A percentile compares a stretch with the other conserved stretches of the same genome.
Evolutionary conservation across 179 eudicot genomes (phyloP).

Genomic region (Actinidia chinensis): DNA sequence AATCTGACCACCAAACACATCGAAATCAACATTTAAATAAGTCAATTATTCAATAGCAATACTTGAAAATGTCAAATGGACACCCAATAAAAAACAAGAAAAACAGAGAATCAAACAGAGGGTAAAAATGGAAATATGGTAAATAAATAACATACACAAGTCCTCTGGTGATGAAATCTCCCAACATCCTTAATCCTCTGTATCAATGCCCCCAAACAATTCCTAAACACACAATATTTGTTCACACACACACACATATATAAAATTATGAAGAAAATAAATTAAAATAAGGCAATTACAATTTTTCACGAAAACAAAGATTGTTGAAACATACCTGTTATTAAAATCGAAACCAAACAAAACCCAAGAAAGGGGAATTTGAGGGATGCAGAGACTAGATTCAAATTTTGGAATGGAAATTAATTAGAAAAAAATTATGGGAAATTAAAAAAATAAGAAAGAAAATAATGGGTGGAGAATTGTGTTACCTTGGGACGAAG

Average conservation of each 20-base stretch:
- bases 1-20: slow-evolving; percentile 36
- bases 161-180: slow-evolving; percentile 61
- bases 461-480: slow-evolving; percentile 1
- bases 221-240: background rate
- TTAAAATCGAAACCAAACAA: background rate
- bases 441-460: background rate
- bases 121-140: background rate
- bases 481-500: slow-evolving; percentile 6
- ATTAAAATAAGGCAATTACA: background rate
- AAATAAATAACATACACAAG: slow-evolving; percentile 55
- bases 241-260: background rate
- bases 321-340: background rate
- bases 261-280: background rate
- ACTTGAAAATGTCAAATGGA: background rate
- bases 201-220: background rate
- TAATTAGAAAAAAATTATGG: background rate
- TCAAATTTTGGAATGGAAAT: background rate
- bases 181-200: slow-evolving; percentile 55
- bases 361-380: background rate
- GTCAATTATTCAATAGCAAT: background rate
- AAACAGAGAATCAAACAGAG: background rate
- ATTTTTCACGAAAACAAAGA: background rate
- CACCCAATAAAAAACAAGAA: background rate
- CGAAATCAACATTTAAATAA: background rate
- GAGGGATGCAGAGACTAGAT: background rate